These are phyloP conservation scores for Pilobolus umbonatus DNA, from an alignment of 192 early-diverging fungal species.

Conservation along the genomic window DNA sequence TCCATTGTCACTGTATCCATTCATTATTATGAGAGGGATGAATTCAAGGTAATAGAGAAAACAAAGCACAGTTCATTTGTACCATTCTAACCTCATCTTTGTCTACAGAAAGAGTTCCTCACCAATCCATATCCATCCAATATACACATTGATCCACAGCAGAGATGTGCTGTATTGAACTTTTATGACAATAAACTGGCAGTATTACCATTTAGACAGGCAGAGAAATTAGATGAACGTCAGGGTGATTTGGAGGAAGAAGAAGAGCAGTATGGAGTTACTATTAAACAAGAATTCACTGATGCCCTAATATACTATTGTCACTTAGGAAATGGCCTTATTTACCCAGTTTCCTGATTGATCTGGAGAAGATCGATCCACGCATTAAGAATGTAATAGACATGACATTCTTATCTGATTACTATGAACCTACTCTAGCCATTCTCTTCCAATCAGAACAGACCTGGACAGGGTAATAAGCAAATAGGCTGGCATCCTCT, in stretches of 20 bases:
- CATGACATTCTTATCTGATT: constrained; percentile 86
- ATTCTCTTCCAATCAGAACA: constrained; percentile 84
- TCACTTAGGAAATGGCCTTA: constrained; percentile 52
- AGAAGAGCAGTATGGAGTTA: constrained; percentile 57
- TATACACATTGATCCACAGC: constrained; percentile 76
- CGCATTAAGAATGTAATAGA: constrained; percentile 80
- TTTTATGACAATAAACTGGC: constrained; percentile 90
- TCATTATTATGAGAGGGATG: constrained; percentile 94
- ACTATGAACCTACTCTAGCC: constrained; percentile 89
- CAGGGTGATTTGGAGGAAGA: constrained; percentile 42
- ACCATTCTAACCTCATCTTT: background rate
- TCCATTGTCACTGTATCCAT: constrained; percentile 88
- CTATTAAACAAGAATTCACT: background rate
- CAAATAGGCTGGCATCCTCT: background rate
- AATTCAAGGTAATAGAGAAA: constrained; percentile 59
- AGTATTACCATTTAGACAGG: constrained; percentile 80
- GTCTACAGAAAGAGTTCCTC: constrained; percentile 57
- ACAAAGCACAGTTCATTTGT: background rate
- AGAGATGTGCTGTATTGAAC: constrained; percentile 81
- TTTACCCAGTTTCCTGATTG: constrained; percentile 68
- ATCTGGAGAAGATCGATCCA: constrained; percentile 51
- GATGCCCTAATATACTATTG: background rate
- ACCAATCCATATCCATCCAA: constrained; percentile 58
- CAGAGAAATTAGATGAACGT: constrained; percentile 40
- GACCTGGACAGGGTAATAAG: constrained; percentile 80